These are phyloP conservation scores for Raphanus sativus DNA, from an alignment of 345 rosid genomes.

Conservation along the genomic window DNA sequence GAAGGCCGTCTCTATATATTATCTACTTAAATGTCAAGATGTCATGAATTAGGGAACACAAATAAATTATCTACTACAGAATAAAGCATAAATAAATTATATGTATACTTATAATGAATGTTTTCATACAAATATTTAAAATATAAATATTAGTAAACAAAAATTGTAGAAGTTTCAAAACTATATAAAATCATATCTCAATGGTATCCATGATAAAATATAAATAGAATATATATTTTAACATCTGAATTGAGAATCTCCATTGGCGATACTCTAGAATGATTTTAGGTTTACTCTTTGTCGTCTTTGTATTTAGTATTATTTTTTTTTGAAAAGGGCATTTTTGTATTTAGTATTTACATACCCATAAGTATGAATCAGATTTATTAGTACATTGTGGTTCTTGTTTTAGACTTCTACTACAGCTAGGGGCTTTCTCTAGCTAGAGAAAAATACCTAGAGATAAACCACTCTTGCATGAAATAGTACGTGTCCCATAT, in stretches of 20 bases:
- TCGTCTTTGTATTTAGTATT: not conserved
- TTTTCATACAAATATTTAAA: no score
- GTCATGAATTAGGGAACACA: no score
- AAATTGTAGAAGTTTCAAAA: not conserved
- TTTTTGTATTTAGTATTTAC: not conserved
- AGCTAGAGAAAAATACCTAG: not conserved
- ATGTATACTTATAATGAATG: no score
- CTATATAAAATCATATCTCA: not conserved
- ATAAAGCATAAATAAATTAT: no score
- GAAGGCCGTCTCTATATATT: not conserved
- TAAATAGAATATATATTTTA: not conserved
- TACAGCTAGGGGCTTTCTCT: not conserved
- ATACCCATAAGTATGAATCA: not conserved
- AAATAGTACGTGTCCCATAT: not conserved
- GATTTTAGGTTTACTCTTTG: not conserved
- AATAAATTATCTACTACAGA: no score
- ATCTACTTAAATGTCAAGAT: not conserved
- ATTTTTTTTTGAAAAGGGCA: no score
- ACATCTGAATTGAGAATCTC: no score
- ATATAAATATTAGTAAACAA: no score
- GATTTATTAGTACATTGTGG: not conserved
- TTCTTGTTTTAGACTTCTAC: not conserved
- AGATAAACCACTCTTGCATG: not conserved
- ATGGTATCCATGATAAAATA: not conserved
- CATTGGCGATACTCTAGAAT: not conserved